Evolutionary conservation across 2,329 filamentous ascomycete genomes (phyloP).

Genomic region (Aureobasidium sp.): DNA sequence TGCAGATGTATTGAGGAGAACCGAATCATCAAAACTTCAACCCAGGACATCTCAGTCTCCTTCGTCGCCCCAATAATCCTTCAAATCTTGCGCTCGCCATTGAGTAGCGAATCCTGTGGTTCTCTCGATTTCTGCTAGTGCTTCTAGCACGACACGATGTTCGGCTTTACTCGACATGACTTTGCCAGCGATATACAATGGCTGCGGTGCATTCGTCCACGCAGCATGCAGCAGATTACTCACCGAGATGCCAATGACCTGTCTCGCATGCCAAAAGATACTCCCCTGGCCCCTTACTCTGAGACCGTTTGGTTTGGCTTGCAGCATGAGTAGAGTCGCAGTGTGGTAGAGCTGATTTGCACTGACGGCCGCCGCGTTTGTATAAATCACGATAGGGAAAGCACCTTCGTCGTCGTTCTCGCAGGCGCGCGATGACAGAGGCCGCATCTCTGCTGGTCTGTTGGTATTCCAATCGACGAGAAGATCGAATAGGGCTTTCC

Average conservation of each 20-base stretch:
- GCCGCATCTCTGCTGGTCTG: conserved; percentile 25
- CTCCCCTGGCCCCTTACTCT: conserved; percentile 29
- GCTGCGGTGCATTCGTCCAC: conserved; percentile 39
- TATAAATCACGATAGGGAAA: conserved; percentile 38
- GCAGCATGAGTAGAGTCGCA: conserved; percentile 45
- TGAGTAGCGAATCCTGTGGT: conserved; percentile 47
- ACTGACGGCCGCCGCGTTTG: conserved; percentile 35
- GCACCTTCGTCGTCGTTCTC: conserved; percentile 16
- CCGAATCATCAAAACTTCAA: neutral
- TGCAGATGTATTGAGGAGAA: conserved; percentile 27
- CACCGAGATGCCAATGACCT: conserved; percentile 38
- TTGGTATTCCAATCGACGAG: conserved; percentile 26
- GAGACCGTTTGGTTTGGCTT: conserved; percentile 35
- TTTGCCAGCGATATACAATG: conserved; percentile 41
- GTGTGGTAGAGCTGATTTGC: conserved; percentile 51
- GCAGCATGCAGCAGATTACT: conserved; percentile 37
- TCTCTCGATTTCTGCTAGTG: conserved; percentile 42
- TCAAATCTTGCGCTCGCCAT: conserved; percentile 46
- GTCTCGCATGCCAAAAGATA: conserved; percentile 40
- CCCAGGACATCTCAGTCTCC: neutral
- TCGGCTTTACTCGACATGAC: conserved; percentile 37
- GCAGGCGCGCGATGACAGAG: conserved; percentile 23
- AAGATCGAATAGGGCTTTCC: conserved; percentile 25
- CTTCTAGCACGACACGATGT: conserved; percentile 39
- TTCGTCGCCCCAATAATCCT: conserved; percentile 42